Base-by-base conservation (phyloP, 805 yeast genomes). In the Yarrowia sp. region DNA sequence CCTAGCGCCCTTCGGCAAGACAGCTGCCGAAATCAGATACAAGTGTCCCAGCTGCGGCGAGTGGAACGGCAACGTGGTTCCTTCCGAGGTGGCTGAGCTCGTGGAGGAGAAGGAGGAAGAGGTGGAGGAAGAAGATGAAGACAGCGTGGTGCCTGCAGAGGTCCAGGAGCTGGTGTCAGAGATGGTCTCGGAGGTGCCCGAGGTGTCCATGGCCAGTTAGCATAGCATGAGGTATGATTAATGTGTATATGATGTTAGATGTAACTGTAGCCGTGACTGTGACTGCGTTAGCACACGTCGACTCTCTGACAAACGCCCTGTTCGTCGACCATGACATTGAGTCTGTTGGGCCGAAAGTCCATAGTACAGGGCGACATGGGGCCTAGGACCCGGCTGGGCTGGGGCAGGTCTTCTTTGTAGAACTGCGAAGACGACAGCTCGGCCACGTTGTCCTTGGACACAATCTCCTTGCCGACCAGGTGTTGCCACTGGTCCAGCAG, bases 1-100 rank as follows among this genome's bases (percentile, higher is more conserved):
- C 1, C 79, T 90, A 49, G 96, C 96, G 0, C 89, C 91, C 4
- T 91, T 89, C 1, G 87, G 88, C 8, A 76, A 81, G 66, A 67
- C 72, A 2, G 87, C 93, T 0, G 70, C 69, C 1, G 70, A 73
- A 5, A 84, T 88, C 9, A 75, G 74, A 61, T 90, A 86, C 70
- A 71, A 78, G 1, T 90, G 96, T 76, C 89, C 91, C 8, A 7
- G 10, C 6, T 54, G 62, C 12, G 62, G 62, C 10, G 48, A 28
- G 28, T 54, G 44, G 62, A 54, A 54, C 21, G 48, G 62, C 6
- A 28, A 26, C 5, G 17, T 28, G 21, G 8, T 14, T 35, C 40
- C 58, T 24, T 3, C n/a, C 6, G 44, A 41, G 46, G 4, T n/a
- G 4, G 46, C 17, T 3, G 52, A 46, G 24, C 22, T 49, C 10